These are phyloP conservation scores for Ganoderma leucocontextum DNA, from an alignment of 1,284 basidiomycete genomes.

Conservation along the genomic window DNA sequence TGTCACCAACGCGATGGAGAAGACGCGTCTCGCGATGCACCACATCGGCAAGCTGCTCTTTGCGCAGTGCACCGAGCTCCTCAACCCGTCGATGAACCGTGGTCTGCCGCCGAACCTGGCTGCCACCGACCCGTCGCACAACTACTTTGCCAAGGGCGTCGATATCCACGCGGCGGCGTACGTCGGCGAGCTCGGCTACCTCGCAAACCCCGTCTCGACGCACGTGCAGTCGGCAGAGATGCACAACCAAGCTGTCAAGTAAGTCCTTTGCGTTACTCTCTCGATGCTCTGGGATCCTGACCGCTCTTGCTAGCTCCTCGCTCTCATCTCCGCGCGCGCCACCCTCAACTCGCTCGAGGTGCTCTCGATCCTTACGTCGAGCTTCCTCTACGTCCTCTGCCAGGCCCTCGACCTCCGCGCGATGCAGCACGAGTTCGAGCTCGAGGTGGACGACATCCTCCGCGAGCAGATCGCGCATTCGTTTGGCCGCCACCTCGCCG, in stretches of 20 bases:
- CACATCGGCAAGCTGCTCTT: constrained; percentile 88
- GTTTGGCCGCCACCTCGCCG: constrained; percentile 53
- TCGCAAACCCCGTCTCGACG: constrained; percentile 86
- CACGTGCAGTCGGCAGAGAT: constrained; percentile 88
- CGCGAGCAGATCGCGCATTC: constrained; percentile 56
- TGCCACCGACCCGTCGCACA: constrained; percentile 83
- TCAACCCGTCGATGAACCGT: constrained; percentile 85
- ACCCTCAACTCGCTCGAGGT: constrained; percentile 82
- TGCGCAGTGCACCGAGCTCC: constrained; percentile 84
- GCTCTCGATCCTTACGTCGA: constrained; percentile 74
- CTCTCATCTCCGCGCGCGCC: constrained; percentile 81
- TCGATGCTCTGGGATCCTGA: background rate
- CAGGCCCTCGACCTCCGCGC: constrained; percentile 86
- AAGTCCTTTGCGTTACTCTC: constrained; percentile 39
- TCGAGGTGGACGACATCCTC: constrained; percentile 57
- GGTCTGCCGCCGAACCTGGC: constrained; percentile 84
- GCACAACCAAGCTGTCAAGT: constrained; percentile 91
- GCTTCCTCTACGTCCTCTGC: constrained; percentile 80
- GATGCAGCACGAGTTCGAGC: constrained; percentile 69
- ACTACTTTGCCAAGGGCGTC: constrained; percentile 87
- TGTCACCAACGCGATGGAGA: constrained; percentile 89
- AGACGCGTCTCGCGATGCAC: constrained; percentile 82
- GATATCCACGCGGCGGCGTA: constrained; percentile 89
- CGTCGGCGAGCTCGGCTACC: constrained; percentile 81
- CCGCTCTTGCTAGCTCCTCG: constrained; percentile 67